phyloP scores from a whole-genome alignment of 495 filamentous ascomycete species.

The Emericellopsis terricola region DNA sequence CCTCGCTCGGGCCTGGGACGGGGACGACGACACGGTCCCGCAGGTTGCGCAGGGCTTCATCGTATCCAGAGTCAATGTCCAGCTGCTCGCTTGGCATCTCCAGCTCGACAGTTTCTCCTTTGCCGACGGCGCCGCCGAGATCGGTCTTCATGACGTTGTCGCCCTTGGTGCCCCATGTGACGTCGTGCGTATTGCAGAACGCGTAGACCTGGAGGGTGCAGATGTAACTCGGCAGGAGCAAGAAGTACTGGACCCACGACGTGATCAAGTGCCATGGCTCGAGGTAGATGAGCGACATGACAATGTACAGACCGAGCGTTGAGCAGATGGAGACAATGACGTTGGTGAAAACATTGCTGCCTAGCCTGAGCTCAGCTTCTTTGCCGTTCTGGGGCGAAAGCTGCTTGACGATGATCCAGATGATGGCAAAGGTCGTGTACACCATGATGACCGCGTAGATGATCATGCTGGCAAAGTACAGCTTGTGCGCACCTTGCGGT shows the following conservation, averaged over 20 bases:
- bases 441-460: constrained; percentile 86
- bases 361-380: constrained; percentile 28
- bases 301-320: constrained; percentile 87
- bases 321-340: constrained; percentile 77
- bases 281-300: constrained; percentile 88
- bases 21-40: constrained; percentile 81
- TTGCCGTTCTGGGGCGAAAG: constrained; percentile 32
- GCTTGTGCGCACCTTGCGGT: constrained; percentile 84
- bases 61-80: constrained; percentile 95
- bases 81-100: constrained; percentile 98
- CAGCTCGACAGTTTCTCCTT: constrained; percentile 58
- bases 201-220: constrained; percentile 97
- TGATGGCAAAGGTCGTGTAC: constrained; percentile 74
- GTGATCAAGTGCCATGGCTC: constrained; percentile 99
- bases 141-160: constrained; percentile 90
- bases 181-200: constrained; percentile 98
- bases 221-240: constrained; percentile 82
- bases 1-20: constrained; percentile 38
- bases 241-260: constrained; percentile 79
- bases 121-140: constrained; percentile 62
- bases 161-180: constrained; percentile 97
- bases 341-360: constrained; percentile 83
- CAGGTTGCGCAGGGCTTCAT: constrained; percentile 91
- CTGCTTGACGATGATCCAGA: constrained; percentile 75
- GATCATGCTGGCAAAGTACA: constrained; percentile 77